Conservation (phyloP, 495 filamentous ascomycete species). For the Filosporella fistucella region DNA sequence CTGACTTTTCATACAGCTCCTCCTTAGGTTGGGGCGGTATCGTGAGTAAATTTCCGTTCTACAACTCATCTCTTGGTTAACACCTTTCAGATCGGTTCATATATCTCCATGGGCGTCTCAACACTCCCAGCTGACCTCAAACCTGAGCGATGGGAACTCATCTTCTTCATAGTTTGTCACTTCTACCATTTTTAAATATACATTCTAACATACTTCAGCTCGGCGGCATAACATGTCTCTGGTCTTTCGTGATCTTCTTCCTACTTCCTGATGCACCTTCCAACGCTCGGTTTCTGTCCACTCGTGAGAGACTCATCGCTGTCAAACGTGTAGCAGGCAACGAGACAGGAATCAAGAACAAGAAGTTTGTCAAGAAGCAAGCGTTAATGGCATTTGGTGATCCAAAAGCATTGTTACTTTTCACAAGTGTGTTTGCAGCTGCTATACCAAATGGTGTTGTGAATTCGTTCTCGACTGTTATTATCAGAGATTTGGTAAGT, state of each 20-base stretch:
- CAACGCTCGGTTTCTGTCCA: conserved; percentile 46
- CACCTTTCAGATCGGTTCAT: too few relatives aligned
- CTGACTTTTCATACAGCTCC: too few relatives aligned
- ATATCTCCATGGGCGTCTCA: neutral
- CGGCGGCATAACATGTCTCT: neutral
- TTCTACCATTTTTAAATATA: neutral
- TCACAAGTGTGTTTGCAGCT: neutral
- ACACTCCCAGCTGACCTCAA: conserved; percentile 1
- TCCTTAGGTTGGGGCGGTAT: neutral
- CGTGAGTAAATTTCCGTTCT: too few relatives aligned
- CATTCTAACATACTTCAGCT: too few relatives aligned
- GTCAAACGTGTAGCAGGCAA: conserved; percentile 54
- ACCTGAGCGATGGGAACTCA: conserved; percentile 20
- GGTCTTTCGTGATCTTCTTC: neutral
- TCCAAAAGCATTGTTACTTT: conserved; percentile 45
- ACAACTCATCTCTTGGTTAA: too few relatives aligned
- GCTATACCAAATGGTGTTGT: conserved; percentile 14
- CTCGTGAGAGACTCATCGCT: conserved; percentile 50
- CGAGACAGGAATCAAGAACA: conserved; percentile 61
- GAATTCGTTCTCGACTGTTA: conserved; percentile 25
- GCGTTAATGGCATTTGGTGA: conserved; percentile 51
- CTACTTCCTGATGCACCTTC: conserved; percentile 3
- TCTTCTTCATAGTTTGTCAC: conserved; percentile 39
- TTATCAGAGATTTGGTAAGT: conserved; percentile 17
- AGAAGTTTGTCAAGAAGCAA: conserved; percentile 41